Conservation (phyloP, 129 eudicot species). For the Flaveria bidentis region DNA sequence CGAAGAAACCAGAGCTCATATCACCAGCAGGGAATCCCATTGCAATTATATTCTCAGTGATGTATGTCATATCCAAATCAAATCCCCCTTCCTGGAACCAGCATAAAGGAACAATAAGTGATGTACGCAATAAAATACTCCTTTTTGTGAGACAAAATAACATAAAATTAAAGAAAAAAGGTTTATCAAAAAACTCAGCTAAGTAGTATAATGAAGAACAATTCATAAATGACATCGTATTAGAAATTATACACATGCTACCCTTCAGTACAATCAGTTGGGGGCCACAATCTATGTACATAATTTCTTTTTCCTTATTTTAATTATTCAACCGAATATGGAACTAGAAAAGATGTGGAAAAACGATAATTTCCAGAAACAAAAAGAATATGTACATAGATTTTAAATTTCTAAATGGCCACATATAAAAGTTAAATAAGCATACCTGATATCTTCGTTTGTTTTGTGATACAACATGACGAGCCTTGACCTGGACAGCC, state of each 20-base stretch:
- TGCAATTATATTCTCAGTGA: slow-evolving; percentile 93
- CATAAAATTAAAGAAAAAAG: background rate
- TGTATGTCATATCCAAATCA: slow-evolving; percentile 93
- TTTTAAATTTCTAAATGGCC: background rate
- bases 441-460: slow-evolving; percentile 91
- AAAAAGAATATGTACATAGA: background rate
- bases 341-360: slow-evolving; percentile 14
- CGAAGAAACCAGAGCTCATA: slow-evolving; percentile 95
- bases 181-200: background rate
- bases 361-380: background rate
- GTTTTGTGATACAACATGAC: slow-evolving; percentile 94
- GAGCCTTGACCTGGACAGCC: slow-evolving; percentile 94
- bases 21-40: slow-evolving; percentile 99
- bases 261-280: background rate
- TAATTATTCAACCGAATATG: background rate
- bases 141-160: background rate
- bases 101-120: slow-evolving; percentile 13
- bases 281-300: background rate
- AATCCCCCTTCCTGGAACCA: slow-evolving; percentile 79
- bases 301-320: background rate
- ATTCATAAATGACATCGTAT: background rate
- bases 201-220: background rate
- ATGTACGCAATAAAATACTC: background rate
- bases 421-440: slow-evolving; percentile 10
- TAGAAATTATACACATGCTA: background rate